A percentile compares a stretch with the other conserved stretches of the same genome.
Conservation (phyloP, 2,329 filamentous ascomycete species). For the Cyphellophora europaea region DNA sequence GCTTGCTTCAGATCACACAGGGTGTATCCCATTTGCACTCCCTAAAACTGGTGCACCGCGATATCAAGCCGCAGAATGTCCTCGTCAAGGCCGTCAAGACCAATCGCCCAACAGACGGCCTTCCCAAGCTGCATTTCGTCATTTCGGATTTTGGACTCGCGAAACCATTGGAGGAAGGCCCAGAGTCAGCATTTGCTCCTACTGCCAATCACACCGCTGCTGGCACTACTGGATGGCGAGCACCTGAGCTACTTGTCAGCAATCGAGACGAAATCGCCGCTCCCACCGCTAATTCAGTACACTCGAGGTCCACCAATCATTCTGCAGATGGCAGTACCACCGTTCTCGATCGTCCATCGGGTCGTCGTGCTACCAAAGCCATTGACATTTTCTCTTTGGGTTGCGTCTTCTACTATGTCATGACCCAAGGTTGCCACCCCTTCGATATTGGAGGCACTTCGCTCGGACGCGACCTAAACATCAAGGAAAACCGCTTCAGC, state of each 20-base stretch:
- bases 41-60: conserved; percentile 89
- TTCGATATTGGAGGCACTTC: conserved; percentile 92
- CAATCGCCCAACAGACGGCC: conserved; percentile 12
- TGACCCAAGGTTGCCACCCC: conserved; percentile 84
- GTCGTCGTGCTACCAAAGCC: conserved; percentile 79
- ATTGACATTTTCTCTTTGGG: conserved; percentile 97
- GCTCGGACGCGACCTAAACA: conserved; percentile 85
- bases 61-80: conserved; percentile 97
- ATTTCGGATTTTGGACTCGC: conserved; percentile 97
- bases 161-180: conserved; percentile 81
- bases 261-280: conserved; percentile 16
- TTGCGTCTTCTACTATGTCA: conserved; percentile 97
- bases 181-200: conserved; percentile 89
- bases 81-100: conserved; percentile 53
- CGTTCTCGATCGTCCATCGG: conserved; percentile 47
- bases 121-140: conserved; percentile 65
- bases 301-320: conserved; percentile 23
- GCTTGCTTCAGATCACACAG: conserved; percentile 80
- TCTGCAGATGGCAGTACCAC: conserved; percentile 32
- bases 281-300: conserved; percentile 44
- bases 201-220: conserved; percentile 70
- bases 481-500: conserved; percentile 77
- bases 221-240: conserved; percentile 92
- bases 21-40: conserved; percentile 84
- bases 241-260: conserved; percentile 80